These are phyloP conservation scores for Magnusiomyces tetraspermus DNA, from an alignment of 1,139 yeast species.

Conservation along the genomic window DNA sequence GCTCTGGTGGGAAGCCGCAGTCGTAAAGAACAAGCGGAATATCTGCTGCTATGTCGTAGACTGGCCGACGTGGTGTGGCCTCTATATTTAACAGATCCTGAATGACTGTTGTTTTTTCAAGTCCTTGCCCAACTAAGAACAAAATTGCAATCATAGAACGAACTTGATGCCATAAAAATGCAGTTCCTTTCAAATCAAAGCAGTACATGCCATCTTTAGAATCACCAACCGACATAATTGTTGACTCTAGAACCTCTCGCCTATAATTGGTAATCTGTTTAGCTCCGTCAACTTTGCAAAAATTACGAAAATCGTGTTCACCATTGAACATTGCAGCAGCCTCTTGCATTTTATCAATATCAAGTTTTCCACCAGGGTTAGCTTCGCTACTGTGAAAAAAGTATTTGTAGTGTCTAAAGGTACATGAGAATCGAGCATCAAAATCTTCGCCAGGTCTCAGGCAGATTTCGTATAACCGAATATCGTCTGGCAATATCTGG, in stretches of 20 bases:
- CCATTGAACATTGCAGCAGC: slow-evolving; percentile 67
- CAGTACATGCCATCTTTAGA: slow-evolving; percentile 37
- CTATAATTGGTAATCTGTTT: slow-evolving; percentile 75
- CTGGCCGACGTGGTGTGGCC: slow-evolving; percentile 59
- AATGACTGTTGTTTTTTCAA: slow-evolving; percentile 54
- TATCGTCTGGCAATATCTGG: slow-evolving; percentile 68
- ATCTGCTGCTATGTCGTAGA: slow-evolving; percentile 85
- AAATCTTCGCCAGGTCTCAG: slow-evolving; percentile 73
- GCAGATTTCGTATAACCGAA: slow-evolving; percentile 72
- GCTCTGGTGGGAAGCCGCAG: slow-evolving; percentile 52
- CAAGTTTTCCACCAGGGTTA: slow-evolving; percentile 33
- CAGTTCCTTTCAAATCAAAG: slow-evolving; percentile 76
- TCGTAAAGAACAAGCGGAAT: slow-evolving; percentile 83
- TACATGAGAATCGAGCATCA: slow-evolving; percentile 90
- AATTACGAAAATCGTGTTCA: slow-evolving; percentile 83
- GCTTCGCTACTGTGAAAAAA: slow-evolving; percentile 43
- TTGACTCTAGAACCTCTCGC: slow-evolving; percentile 40
- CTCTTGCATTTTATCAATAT: slow-evolving; percentile 54
- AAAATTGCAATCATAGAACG: slow-evolving; percentile 87
- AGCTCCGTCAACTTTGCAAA: slow-evolving; percentile 88
- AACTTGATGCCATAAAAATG: slow-evolving; percentile 97
- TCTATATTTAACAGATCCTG: slow-evolving; percentile 49
- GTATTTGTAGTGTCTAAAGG: slow-evolving; percentile 75
- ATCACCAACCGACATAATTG: slow-evolving; percentile 18
- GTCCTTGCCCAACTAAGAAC: slow-evolving; percentile 67